phyloP scores from a whole-genome alignment of 192 early-diverging fungal genomes.

The Podila minutissima region DNA sequence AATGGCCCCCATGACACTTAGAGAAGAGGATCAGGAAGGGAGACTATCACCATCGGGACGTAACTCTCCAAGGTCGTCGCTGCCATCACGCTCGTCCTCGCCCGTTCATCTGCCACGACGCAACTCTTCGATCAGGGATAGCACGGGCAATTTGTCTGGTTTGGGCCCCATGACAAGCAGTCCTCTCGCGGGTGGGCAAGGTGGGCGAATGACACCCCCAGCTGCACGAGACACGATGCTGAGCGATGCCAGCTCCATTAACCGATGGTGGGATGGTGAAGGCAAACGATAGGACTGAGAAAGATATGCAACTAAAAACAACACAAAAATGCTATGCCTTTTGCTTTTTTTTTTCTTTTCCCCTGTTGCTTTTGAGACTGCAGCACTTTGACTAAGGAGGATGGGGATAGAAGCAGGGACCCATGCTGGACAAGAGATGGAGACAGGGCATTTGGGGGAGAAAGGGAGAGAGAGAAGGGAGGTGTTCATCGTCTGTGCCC shows the following conservation, averaged over 20 bases:
- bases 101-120: conserved; percentile 42
- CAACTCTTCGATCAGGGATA: conserved; percentile 50
- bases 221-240: conserved; percentile 26
- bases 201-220: conserved; percentile 17
- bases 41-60: conserved; percentile 39
- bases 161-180: conserved; percentile 13
- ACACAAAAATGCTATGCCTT: neutral
- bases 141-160: conserved; percentile 28
- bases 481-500: too few species aligned
- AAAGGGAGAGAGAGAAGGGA: too few species aligned
- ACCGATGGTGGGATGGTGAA: conserved; percentile 37
- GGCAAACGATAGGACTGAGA: neutral
- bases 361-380: neutral
- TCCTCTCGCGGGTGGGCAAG: conserved; percentile 21
- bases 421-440: too few species aligned
- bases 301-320: neutral
- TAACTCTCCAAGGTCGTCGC: conserved; percentile 42
- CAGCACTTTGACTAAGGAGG: too few species aligned
- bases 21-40: conserved; percentile 46
- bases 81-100: conserved; percentile 42
- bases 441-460: too few species aligned
- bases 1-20: conserved; percentile 43
- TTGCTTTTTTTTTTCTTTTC: neutral
- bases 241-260: conserved; percentile 41
- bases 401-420: too few species aligned